Evolutionary conservation across 169 alveolate genomes (phyloP).

Genomic region (Cryptosporidium felis): DNA sequence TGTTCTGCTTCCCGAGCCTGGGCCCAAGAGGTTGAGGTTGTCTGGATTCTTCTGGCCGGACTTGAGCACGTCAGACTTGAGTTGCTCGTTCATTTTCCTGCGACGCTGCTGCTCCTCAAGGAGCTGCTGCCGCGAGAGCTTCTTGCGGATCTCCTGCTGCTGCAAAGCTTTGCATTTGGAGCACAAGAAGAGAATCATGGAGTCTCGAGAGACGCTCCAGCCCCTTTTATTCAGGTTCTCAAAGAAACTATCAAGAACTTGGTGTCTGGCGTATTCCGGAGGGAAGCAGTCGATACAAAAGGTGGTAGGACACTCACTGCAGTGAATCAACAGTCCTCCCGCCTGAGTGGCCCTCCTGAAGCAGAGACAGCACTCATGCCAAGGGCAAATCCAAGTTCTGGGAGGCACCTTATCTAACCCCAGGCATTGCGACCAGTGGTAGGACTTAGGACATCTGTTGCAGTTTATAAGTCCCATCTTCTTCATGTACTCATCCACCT

Average conservation of each 20-base stretch:
- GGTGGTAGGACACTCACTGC: constrained; percentile 90
- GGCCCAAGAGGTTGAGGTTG: constrained; percentile 14
- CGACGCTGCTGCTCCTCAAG: constrained; percentile 60
- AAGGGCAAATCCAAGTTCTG: constrained; percentile 88
- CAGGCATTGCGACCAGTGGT: constrained; percentile 85
- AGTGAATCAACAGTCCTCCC: constrained; percentile 89
- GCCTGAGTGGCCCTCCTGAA: constrained; percentile 88
- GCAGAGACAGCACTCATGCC: constrained; percentile 92
- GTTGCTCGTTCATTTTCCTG: constrained; percentile 67
- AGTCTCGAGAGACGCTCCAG: constrained; percentile 84
- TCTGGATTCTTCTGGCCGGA: constrained; percentile 56
- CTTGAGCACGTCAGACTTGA: constrained; percentile 63
- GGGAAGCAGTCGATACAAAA: constrained; percentile 93
- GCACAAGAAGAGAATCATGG: constrained; percentile 88
- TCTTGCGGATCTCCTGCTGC: constrained; percentile 86
- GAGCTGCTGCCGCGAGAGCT: constrained; percentile 85
- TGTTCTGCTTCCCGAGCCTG: background rate
- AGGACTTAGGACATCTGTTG: constrained; percentile 89
- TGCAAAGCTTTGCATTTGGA: constrained; percentile 89
- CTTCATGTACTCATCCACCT: constrained; percentile 51
- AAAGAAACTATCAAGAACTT: constrained; percentile 84
- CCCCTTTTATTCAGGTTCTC: constrained; percentile 87
- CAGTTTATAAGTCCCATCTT: constrained; percentile 82
- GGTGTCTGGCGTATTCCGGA: constrained; percentile 82
- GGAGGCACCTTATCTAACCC: constrained; percentile 74